Evolutionary conservation across 2,329 filamentous ascomycete genomes (phyloP), one percentile per base, ranked within the genome.

Genomic region (Xylaria sp.): DNA sequence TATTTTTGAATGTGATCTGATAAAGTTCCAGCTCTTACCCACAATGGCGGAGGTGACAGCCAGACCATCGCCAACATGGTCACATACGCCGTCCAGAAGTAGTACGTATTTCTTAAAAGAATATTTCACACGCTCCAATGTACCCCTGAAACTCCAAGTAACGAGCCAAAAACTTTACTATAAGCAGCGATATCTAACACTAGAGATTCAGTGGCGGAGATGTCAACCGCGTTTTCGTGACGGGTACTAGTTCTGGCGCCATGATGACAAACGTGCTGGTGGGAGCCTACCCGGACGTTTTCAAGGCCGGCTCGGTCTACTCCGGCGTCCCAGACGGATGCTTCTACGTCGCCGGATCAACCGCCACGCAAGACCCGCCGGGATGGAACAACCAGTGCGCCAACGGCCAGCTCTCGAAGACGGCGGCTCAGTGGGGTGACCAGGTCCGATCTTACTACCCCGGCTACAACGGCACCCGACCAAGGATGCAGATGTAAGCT

Each of bases 381-480:
- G 80, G 79, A 55, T 89, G 88, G 87, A 88, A 88, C 79, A 83
- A 81, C 68, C 81, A 83, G 6, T 90, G 88, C 75, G 82, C 87
- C 1, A 79, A 82, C 33, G 88, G 88, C 6, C 80, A 85, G 72
- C 79, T 81, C 65, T 81, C 80, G 33, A 78, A 80, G 62, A 82
- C 81, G 0, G 81, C 80, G 12, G 64, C 75, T 46, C 75, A 79
- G 56, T 85, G 84, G 83, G 81, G 81, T 18, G 78, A 82, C 62
- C 74, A 80, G 31, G 82, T 82, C 0, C 73, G 76, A 60, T 77
- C 80, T 15, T 87, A 86, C 81, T 87, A 87, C 74, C 84, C 86
- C 0, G 82, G 82, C 41, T 89, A 86, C 74, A 81, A 74, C 20
- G 83, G 83, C 8, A 67, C 76, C 1, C 76, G 80, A 9, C 81